Evolutionary conservation across 805 yeast species (phyloP), one percentile per base, ranked within the genome.

Genomic region (Ogataea glucozyma): DNA sequence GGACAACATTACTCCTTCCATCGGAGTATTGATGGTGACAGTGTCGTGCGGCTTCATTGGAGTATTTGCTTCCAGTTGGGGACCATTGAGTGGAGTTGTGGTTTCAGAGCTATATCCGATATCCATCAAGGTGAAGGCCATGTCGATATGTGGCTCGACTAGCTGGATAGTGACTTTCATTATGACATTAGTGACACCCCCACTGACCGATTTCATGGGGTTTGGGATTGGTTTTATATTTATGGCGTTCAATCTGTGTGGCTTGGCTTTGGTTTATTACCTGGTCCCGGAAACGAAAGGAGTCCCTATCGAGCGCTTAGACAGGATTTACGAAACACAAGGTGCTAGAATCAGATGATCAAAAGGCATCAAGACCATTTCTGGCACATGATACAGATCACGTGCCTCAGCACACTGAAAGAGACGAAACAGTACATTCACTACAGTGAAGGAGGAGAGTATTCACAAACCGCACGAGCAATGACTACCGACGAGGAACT

Each of bases 61-160:
- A 51, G 71, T 71, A 44, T 84, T 85, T 63, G 87, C 89, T 2
- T 67, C 79, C 17, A 78, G 86, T 11, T 81, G 88, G 83, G 90
- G 89, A 3, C 88, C 89, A 26, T 76, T 85, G 45, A 72, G 80
- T n/a, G 78, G 76, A 61, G 76, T 81, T 18, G 68, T 83, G 38
- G 79, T 83, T 11, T 72, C 84, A 26, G 89, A 84, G 57, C 60
- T 82, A 29, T 84, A 76, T 62, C 88, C 88, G 26, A 68, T 73
- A 44, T 70, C 76, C 54, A 78, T 81, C 49, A 78, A 79, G 58
- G 70, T 79, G 24, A 76, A 74, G 56, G 74, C 79, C 5, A 61
- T 64, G 68, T 56, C 69, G 8, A 75, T 83, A 70, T 76, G 86
- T 23, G 73, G 81, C 39, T 77, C 83, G 30, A 66, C 78, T 21